Conservation (phyloP, 225 moss, liverwort and hornwort species). For the Neckera pumila region DNA sequence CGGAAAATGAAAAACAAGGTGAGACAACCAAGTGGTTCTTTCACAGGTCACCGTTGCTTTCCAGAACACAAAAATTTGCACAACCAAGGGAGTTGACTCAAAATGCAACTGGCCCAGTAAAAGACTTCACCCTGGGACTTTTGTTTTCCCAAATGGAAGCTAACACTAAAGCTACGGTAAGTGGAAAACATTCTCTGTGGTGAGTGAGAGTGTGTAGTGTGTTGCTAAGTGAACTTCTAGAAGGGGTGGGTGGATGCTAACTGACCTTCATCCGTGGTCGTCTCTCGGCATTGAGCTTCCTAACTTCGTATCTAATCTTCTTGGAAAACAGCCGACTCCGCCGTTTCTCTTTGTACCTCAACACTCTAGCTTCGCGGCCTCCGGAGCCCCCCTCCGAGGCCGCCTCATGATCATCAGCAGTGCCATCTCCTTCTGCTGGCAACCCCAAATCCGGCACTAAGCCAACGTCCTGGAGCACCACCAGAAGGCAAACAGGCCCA, state of each 20-base stretch:
- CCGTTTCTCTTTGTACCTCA: constrained; percentile 45
- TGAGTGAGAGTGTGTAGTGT: neutral
- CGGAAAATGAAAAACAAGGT: neutral
- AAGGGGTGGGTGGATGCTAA: neutral
- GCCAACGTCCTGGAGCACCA: constrained; percentile 35
- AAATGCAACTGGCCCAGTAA: neutral
- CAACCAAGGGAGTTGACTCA: neutral
- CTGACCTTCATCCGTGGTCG: constrained; percentile 58
- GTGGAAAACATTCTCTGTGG: neutral
- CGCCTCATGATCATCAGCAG: constrained; percentile 5
- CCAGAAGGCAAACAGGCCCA: neutral
- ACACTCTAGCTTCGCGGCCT: constrained; percentile 40
- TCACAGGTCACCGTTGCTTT: neutral
- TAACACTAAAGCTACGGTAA: neutral
- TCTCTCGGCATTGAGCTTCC: constrained; percentile 49
- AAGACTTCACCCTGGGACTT: neutral
- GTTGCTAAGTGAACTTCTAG: neutral
- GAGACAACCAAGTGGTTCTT: neutral
- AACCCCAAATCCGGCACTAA: constrained; percentile 45
- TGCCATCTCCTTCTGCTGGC: neutral
- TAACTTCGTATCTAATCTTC: constrained; percentile 55
- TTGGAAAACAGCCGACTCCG: constrained; percentile 42
- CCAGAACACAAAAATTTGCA: neutral
- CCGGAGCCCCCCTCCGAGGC: neutral
- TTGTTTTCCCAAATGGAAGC: neutral